Percentiles rank a stretch among this genome's conserved stretches.
These are phyloP conservation scores for Botryotinia globosa DNA, from an alignment of 2,329 filamentous ascomycete species.

Conservation along the genomic window DNA sequence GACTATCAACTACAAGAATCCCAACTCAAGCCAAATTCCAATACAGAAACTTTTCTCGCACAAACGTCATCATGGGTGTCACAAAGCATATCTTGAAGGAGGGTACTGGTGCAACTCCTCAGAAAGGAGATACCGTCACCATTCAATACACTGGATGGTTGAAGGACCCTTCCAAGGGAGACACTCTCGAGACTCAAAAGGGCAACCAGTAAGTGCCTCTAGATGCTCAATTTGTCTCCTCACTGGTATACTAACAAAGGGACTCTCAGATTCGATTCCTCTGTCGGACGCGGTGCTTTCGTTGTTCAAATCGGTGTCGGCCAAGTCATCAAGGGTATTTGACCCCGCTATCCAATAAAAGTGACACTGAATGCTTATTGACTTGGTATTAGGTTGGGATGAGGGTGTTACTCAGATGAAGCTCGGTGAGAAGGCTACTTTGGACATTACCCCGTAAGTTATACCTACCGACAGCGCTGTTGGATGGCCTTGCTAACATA, in stretches of 20 bases:
- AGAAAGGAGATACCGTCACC: slow-evolving; percentile 67
- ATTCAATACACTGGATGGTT: slow-evolving; percentile 93
- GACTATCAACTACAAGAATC: slow-evolving; percentile 17
- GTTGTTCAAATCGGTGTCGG: slow-evolving; percentile 75
- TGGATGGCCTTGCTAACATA: slow-evolving; percentile 25
- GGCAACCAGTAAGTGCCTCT: not conserved
- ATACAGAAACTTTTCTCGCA: slow-evolving; percentile 32
- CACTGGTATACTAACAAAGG: slow-evolving; percentile 14
- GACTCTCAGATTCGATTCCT: slow-evolving; percentile 77
- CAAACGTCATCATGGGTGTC: slow-evolving; percentile 61
- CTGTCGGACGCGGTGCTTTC: slow-evolving; percentile 73
- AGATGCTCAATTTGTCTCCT: not conserved
- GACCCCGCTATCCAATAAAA: slow-evolving; percentile 15
- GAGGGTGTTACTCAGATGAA: slow-evolving; percentile 84
- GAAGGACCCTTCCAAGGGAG: slow-evolving; percentile 64
- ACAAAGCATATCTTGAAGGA: slow-evolving; percentile 60
- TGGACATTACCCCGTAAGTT: slow-evolving; percentile 74
- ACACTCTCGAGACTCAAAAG: slow-evolving; percentile 64
- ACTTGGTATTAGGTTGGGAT: slow-evolving; percentile 63
- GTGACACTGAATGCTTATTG: slow-evolving; percentile 21
- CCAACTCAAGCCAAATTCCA: slow-evolving; percentile 17
- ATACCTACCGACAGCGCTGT: not conserved
- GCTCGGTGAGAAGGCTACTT: slow-evolving; percentile 82
- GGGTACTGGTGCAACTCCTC: slow-evolving; percentile 60
- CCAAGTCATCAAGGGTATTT: slow-evolving; percentile 78